Conservation (phyloP, 495 filamentous ascomycete species). For the Amphirosellinia nigrospora region DNA sequence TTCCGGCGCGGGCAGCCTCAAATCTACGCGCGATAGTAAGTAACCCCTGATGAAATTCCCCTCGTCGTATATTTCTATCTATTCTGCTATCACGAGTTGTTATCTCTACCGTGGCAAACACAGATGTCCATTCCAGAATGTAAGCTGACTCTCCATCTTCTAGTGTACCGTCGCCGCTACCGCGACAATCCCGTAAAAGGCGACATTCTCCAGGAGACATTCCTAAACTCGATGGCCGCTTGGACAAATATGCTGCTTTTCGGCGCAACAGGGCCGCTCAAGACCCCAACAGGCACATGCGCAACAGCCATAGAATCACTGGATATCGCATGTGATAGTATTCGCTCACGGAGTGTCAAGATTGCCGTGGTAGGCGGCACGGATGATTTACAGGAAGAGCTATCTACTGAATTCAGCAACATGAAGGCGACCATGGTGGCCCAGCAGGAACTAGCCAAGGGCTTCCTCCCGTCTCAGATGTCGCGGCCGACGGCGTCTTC, state of each 20-base stretch:
- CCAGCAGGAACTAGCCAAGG: constrained; percentile 82
- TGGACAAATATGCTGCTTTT: constrained; percentile 92
- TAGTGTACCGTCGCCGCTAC: constrained; percentile 90
- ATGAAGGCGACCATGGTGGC: constrained; percentile 91
- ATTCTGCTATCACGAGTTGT: neutral
- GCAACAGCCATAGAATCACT: constrained; percentile 90
- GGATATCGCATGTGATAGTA: constrained; percentile 87
- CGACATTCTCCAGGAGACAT: constrained; percentile 88
- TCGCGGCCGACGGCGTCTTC: constrained; percentile 86
- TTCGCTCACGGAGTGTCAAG: constrained; percentile 84
- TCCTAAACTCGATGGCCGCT: constrained; percentile 93
- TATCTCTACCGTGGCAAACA: neutral
- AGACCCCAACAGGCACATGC: constrained; percentile 87
- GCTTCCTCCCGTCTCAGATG: constrained; percentile 84
- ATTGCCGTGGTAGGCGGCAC: constrained; percentile 89
- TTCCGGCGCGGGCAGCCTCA: constrained; percentile 70
- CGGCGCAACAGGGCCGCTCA: constrained; percentile 86
- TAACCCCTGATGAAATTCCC: neutral
- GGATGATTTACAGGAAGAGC: constrained; percentile 91
- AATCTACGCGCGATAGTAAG: constrained; percentile 24
- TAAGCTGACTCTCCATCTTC: constrained; percentile 64
- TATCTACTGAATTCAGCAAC: constrained; percentile 90
- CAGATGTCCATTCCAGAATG: neutral
- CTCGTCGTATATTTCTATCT: neutral
- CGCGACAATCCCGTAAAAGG: constrained; percentile 85